Evolutionary conservation across 176 grass and related monocot genomes (phyloP).

Genomic region (Carex myosuroides): DNA sequence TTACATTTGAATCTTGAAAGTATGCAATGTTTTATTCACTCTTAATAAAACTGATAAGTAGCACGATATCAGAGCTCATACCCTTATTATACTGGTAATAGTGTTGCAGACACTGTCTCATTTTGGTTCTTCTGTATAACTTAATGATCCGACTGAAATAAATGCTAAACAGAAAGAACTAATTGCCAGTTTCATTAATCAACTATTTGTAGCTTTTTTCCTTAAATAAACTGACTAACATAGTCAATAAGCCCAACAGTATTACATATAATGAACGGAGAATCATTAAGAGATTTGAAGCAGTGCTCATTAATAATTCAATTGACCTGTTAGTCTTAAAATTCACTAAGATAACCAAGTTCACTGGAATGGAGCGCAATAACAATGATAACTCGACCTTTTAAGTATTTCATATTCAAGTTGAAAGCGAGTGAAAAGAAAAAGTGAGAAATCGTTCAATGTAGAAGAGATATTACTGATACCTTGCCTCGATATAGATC

Average conservation of each 20-base stretch:
- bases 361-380: neutral
- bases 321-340: neutral
- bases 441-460: neutral
- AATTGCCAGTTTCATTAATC: neutral
- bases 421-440: neutral
- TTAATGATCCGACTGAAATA: neutral
- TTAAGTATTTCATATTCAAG: neutral
- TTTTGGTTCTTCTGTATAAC: neutral
- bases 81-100: neutral
- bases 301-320: neutral
- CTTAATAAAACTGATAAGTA: neutral
- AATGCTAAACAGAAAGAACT: neutral
- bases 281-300: neutral
- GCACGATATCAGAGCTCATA: neutral
- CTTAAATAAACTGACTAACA: neutral
- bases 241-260: neutral
- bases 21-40: neutral
- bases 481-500: slow-evolving; percentile 62
- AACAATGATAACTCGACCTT: slow-evolving; percentile 20
- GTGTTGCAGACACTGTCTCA: neutral
- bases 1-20: neutral
- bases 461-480: neutral
- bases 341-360: neutral
- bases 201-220: neutral
- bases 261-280: neutral